These are phyloP conservation scores for Plenodomus biglobosus DNA, from an alignment of 2,329 filamentous ascomycete species.

Conservation along the genomic window DNA sequence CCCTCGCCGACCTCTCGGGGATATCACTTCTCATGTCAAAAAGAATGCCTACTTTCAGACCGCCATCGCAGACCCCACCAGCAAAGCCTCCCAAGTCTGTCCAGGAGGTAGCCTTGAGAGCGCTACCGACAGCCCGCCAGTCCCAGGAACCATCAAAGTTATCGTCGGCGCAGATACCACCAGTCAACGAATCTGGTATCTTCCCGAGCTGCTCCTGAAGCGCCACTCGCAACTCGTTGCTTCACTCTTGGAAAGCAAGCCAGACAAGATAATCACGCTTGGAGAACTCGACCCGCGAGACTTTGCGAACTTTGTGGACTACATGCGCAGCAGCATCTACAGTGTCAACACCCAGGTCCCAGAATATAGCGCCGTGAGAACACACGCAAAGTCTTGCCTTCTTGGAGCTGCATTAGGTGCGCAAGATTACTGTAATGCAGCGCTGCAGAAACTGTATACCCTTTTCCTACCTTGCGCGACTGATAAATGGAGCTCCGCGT, in stretches of 20 bases:
- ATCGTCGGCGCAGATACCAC: constrained; percentile 4
- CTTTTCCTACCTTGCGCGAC: neutral
- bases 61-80: constrained; percentile 1
- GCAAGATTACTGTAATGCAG: constrained; percentile 8
- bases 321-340: constrained; percentile 22
- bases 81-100: neutral
- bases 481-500: neutral
- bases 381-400: constrained; percentile 8
- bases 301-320: constrained; percentile 23
- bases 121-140: neutral
- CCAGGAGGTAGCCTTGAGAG: neutral
- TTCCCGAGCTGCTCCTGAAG: constrained; percentile 9
- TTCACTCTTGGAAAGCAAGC: neutral
- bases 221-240: constrained; percentile 10
- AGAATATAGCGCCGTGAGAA: constrained; percentile 9
- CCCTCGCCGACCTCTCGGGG: neutral
- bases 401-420: constrained; percentile 14
- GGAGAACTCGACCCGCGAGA: constrained; percentile 1
- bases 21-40: constrained; percentile 15
- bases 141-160: constrained; percentile 6
- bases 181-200: constrained; percentile 11
- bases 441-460: constrained; percentile 10
- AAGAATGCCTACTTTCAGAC: constrained; percentile 5
- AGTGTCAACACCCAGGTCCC: constrained; percentile 9
- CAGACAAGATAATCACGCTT: neutral